phyloP scores from a whole-genome alignment of 2,329 filamentous ascomycete genomes.

The Fonsecaea nubica region DNA sequence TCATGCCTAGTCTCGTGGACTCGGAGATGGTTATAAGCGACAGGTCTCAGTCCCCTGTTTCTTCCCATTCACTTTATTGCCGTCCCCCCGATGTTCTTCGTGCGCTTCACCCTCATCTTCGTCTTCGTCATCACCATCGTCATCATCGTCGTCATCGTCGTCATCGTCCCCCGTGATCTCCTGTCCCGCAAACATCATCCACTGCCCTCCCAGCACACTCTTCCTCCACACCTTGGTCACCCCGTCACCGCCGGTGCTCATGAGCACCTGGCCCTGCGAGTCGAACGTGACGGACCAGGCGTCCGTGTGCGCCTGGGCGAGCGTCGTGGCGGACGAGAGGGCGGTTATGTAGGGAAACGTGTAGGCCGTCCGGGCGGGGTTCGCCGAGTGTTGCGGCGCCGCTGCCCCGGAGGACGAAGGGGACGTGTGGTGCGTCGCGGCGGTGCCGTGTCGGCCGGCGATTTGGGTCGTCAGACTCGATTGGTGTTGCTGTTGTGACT shows the following conservation, averaged over 20 bases:
- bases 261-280: slow-evolving; percentile 36
- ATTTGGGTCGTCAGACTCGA: slow-evolving; percentile 41
- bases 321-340: slow-evolving; percentile 17
- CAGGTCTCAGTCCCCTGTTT: too few species aligned
- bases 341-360: slow-evolving; percentile 33
- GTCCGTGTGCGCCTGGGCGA: slow-evolving; percentile 36
- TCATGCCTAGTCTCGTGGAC: too few species aligned
- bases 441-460: slow-evolving; percentile 27
- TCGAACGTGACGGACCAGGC: slow-evolving; percentile 39
- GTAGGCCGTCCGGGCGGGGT: slow-evolving; percentile 23
- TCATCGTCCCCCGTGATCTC: slow-evolving; percentile 25
- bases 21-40: too few species aligned
- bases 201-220: slow-evolving; percentile 29
- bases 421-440: background rate
- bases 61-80: too few species aligned
- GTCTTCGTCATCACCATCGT: background rate
- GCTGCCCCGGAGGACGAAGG: background rate
- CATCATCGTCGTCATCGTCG: background rate
- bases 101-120: background rate
- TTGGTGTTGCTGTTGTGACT: slow-evolving; percentile 32
- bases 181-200: slow-evolving; percentile 36
- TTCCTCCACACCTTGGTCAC: slow-evolving; percentile 36
- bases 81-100: background rate
- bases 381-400: slow-evolving; percentile 10
- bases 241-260: slow-evolving; percentile 38